phyloP scores from a whole-genome alignment of 2,329 filamentous ascomycete species.

The Cercospora zeina region DNA sequence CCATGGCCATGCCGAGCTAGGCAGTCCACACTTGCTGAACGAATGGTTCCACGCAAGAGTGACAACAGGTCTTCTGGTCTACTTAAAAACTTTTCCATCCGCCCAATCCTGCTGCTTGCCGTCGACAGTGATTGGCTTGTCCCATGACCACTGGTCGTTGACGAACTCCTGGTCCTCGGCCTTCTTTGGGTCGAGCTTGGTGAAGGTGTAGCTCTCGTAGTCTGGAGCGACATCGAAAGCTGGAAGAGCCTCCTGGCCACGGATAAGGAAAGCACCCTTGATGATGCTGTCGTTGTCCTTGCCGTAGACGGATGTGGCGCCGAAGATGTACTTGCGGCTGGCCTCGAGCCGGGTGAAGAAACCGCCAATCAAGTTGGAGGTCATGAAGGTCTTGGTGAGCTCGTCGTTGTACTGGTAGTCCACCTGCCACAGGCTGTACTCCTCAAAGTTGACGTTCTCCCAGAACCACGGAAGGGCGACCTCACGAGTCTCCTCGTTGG shows the following conservation, averaged over 20 bases:
- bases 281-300: constrained; percentile 85
- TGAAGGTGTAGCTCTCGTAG: constrained; percentile 94
- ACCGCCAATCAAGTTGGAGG: constrained; percentile 94
- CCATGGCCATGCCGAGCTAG: background rate
- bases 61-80: constrained; percentile 57
- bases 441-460: constrained; percentile 89
- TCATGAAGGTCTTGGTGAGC: constrained; percentile 98
- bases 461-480: constrained; percentile 96
- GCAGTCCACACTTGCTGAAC: background rate
- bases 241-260: constrained; percentile 79
- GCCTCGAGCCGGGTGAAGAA: constrained; percentile 97
- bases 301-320: constrained; percentile 84
- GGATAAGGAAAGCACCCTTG: constrained; percentile 90
- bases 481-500: constrained; percentile 83
- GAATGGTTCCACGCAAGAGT: constrained; percentile 1
- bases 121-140: constrained; percentile 74
- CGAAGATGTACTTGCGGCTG: constrained; percentile 98
- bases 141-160: constrained; percentile 87
- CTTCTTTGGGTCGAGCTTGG: constrained; percentile 89
- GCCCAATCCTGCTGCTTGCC: constrained; percentile 89
- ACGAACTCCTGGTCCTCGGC: constrained; percentile 82
- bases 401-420: constrained; percentile 99
- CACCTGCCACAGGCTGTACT: constrained; percentile 92
- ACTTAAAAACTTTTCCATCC: constrained; percentile 99
- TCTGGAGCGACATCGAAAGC: constrained; percentile 98